Percentiles rank a stretch among this genome's conserved stretches.
Conservation (phyloP, 768 basidiomycete species). For the Trametes cubensis region DNA sequence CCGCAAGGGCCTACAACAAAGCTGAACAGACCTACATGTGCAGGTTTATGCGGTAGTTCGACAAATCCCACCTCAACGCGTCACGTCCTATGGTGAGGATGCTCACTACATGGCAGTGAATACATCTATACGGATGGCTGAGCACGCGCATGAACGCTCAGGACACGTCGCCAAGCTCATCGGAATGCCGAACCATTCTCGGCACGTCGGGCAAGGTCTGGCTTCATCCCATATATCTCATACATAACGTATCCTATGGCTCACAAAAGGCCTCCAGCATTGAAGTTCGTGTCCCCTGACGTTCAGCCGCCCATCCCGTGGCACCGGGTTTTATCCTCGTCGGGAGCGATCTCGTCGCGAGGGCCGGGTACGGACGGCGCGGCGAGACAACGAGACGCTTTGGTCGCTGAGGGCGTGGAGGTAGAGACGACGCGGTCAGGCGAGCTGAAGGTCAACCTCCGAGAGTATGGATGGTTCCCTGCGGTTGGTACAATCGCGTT, state of each 20-base stretch:
- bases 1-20: background rate
- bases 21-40: background rate
- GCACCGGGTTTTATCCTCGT: conserved; percentile 74
- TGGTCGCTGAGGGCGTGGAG: conserved; percentile 83
- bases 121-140: conserved; percentile 10
- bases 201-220: conserved; percentile 83
- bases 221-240: background rate
- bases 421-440: conserved; percentile 60
- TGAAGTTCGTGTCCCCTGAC: conserved; percentile 69
- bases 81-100: conserved; percentile 74
- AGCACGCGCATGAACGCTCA: conserved; percentile 31
- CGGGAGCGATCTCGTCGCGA: conserved; percentile 77
- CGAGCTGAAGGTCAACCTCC: conserved; percentile 60
- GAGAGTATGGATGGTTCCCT: conserved; percentile 72
- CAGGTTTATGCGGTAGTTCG: conserved; percentile 77
- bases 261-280: conserved; percentile 46
- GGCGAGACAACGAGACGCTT: conserved; percentile 68
- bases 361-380: conserved; percentile 85
- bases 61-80: conserved; percentile 64
- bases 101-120: background rate
- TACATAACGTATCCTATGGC: too few relatives aligned
- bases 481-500: conserved; percentile 24
- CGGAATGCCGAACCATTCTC: conserved; percentile 77
- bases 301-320: conserved; percentile 73
- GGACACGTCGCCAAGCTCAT: conserved; percentile 81